Conservation (phyloP, 2,329 filamentous ascomycete genomes). For the Xylaria sp. region DNA sequence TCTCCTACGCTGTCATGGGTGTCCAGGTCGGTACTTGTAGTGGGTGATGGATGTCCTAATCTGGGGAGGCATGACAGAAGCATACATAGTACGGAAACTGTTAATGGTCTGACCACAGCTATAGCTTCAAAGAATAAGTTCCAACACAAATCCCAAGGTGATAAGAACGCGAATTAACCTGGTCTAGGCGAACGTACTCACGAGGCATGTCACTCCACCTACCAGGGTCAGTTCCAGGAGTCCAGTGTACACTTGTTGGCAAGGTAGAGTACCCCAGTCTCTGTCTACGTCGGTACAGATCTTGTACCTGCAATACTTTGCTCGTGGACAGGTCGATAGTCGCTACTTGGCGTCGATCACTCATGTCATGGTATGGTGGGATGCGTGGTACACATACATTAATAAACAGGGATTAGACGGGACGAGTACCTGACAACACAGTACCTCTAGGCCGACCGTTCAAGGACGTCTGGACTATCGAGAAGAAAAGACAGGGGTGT, state of each 20-base stretch:
- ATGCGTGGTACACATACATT: slow-evolving; percentile 45
- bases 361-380: slow-evolving; percentile 44
- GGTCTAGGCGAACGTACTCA: slow-evolving; percentile 33
- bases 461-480: slow-evolving; percentile 44
- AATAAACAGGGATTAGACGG: slow-evolving; percentile 43
- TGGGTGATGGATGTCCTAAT: slow-evolving; percentile 30
- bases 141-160: slow-evolving; percentile 37
- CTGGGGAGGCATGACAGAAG: slow-evolving; percentile 36
- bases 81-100: slow-evolving; percentile 23
- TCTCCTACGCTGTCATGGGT: slow-evolving; percentile 37
- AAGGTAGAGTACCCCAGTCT: slow-evolving; percentile 25
- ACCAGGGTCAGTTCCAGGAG: slow-evolving; percentile 40
- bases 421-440: slow-evolving; percentile 43
- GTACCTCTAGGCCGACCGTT: slow-evolving; percentile 45
- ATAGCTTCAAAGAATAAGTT: slow-evolving; percentile 37
- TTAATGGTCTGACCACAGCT: slow-evolving; percentile 37
- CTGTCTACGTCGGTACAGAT: slow-evolving; percentile 36
- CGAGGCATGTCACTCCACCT: slow-evolving; percentile 34
- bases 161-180: slow-evolving; percentile 35
- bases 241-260: slow-evolving; percentile 31
- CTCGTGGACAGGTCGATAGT: slow-evolving; percentile 44
- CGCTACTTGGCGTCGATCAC: slow-evolving; percentile 45
- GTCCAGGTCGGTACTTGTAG: slow-evolving; percentile 37
- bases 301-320: slow-evolving; percentile 39
- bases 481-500: slow-evolving; percentile 41